A percentile compares a stretch with the other conserved stretches of the same genome.
These are phyloP conservation scores for Athelia sp. DNA, from an alignment of 1,284 basidiomycete species.

Conservation along the genomic window DNA sequence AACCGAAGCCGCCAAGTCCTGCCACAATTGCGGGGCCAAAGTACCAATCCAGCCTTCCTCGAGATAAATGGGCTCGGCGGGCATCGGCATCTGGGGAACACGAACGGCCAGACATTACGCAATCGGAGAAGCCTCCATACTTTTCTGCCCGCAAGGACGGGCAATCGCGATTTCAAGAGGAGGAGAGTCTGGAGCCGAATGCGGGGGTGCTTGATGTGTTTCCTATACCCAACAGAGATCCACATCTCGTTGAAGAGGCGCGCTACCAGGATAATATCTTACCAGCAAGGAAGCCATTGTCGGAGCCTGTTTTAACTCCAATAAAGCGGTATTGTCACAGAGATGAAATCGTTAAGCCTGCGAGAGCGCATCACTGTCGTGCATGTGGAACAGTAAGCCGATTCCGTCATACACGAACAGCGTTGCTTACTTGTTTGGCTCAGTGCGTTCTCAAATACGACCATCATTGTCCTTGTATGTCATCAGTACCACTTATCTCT, in stretches of 20 bases:
- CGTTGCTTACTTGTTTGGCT: conserved; percentile 3
- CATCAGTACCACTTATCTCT: neutral
- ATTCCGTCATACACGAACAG: neutral
- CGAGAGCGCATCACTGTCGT: conserved; percentile 59
- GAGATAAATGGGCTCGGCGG: too few species aligned
- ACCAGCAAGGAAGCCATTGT: conserved; percentile 23
- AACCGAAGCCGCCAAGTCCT: neutral
- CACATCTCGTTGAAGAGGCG: neutral
- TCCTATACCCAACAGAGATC: neutral
- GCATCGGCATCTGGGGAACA: too few species aligned
- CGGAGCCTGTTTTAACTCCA: conserved; percentile 37
- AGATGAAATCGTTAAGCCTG: conserved; percentile 51
- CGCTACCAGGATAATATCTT: too few species aligned
- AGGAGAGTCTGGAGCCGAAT: neutral
- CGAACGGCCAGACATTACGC: too few species aligned
- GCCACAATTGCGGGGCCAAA: neutral
- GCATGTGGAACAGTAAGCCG: conserved; percentile 60
- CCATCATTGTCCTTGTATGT: conserved; percentile 72
- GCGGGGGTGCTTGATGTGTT: neutral
- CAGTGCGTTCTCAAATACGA: conserved; percentile 72
- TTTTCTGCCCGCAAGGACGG: too few species aligned
- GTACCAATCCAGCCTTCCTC: too few species aligned
- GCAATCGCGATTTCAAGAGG: too few species aligned
- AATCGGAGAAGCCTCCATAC: too few species aligned
- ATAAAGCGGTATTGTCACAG: conserved; percentile 45